These are phyloP conservation scores for Collybiopsis confluens DNA, from an alignment of 768 basidiomycete genomes.

Conservation along the genomic window DNA sequence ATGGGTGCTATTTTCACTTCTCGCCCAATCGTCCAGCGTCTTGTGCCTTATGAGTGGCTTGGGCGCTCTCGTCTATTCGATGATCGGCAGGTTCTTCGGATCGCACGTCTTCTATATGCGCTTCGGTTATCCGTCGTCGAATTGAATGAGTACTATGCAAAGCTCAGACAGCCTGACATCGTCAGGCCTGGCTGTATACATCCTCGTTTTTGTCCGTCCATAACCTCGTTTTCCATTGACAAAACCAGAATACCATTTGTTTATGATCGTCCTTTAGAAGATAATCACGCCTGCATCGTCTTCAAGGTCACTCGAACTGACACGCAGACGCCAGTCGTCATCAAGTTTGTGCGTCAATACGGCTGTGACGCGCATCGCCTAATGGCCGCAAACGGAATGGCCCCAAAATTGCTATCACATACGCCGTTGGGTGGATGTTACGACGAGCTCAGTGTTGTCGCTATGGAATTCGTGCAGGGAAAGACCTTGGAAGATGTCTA, in stretches of 20 bases:
- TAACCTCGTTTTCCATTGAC: slow-evolving; percentile 8
- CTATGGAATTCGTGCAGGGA: slow-evolving; percentile 25
- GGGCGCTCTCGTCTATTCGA: slow-evolving; percentile 17
- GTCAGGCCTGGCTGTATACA: slow-evolving; percentile 6
- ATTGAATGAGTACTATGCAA: slow-evolving; percentile 19
- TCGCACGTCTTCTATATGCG: slow-evolving; percentile 21
- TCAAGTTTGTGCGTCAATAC: slow-evolving; percentile 31
- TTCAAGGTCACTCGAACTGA: slow-evolving; percentile 15
- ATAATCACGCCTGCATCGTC: slow-evolving; percentile 13
- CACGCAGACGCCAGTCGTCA: slow-evolving; percentile 15
- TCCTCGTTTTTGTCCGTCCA: slow-evolving; percentile 20
- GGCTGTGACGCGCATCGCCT: slow-evolving; percentile 17
- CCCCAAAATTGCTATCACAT: slow-evolving; percentile 20
- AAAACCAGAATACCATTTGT: slow-evolving; percentile 12
- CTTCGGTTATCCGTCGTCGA: slow-evolving; percentile 14
- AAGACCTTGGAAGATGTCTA: slow-evolving; percentile 2
- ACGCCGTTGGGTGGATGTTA: slow-evolving; percentile 11
- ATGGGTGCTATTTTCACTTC: slow-evolving; percentile 26
- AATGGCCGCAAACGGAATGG: slow-evolving; percentile 18
- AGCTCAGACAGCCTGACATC: slow-evolving; percentile 2
- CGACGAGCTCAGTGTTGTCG: slow-evolving; percentile 19
- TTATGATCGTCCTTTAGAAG: slow-evolving; percentile 19
- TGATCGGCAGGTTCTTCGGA: slow-evolving; percentile 12
- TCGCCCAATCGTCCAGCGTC: slow-evolving; percentile 24
- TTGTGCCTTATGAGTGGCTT: slow-evolving; percentile 29